Evolutionary conservation across 495 filamentous ascomycete genomes (phyloP).

Genomic region (Lepidopterella palustris): DNA sequence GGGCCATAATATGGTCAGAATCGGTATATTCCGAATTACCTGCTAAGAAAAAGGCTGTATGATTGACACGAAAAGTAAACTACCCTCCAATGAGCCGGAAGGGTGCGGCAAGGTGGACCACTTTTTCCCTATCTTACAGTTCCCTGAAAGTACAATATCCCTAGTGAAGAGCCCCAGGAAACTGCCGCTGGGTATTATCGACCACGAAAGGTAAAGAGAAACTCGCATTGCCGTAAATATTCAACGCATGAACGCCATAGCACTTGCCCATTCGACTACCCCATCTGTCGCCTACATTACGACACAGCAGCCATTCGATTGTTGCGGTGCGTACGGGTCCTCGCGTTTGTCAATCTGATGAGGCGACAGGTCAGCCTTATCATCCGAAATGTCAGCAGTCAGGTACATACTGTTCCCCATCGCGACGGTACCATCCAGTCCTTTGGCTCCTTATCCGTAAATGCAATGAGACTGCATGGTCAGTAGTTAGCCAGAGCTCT

Average conservation of each 20-base stretch:
- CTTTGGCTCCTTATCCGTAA: slow-evolving; percentile 84
- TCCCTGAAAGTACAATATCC: slow-evolving; percentile 22
- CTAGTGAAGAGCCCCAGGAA: slow-evolving; percentile 17
- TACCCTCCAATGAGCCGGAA: slow-evolving; percentile 10
- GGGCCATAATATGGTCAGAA: no score
- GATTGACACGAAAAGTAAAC: neutral
- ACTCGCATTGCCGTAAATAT: slow-evolving; percentile 25
- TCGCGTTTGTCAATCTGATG: slow-evolving; percentile 77
- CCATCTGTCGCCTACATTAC: slow-evolving; percentile 63
- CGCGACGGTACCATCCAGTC: slow-evolving; percentile 98
- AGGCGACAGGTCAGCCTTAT: slow-evolving; percentile 19
- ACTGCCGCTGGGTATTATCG: slow-evolving; percentile 28
- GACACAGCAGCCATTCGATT: slow-evolving; percentile 81
- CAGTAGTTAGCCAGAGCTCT: slow-evolving; percentile 4
- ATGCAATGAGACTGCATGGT: slow-evolving; percentile 73
- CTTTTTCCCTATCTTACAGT: slow-evolving; percentile 30
- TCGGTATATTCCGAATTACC: no score
- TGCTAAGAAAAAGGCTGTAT: neutral
- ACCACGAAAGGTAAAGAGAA: slow-evolving; percentile 22
- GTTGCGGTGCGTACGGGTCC: slow-evolving; percentile 93
- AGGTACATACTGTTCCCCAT: slow-evolving; percentile 77
- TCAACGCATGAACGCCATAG: slow-evolving; percentile 27
- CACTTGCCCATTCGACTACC: slow-evolving; percentile 18
- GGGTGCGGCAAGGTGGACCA: slow-evolving; percentile 11
- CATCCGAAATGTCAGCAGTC: neutral